phyloP scores from a whole-genome alignment of 306 rosid genomes.

The Lathyrus tuberosus region DNA sequence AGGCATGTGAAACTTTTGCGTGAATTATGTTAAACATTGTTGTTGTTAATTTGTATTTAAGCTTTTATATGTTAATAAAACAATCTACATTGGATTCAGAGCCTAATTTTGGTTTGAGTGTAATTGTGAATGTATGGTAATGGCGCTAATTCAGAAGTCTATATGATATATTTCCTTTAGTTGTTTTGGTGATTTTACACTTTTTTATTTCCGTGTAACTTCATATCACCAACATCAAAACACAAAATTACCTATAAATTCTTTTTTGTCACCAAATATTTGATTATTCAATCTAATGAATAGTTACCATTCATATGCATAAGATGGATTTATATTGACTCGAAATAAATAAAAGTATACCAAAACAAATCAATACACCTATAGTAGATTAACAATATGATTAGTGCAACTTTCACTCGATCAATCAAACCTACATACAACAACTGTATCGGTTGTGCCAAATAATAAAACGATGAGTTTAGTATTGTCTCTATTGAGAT shows the following conservation, averaged over 20 bases:
- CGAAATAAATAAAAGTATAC: background rate
- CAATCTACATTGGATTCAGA: background rate
- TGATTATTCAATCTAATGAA: background rate
- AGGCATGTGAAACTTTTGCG: background rate
- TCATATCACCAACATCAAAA: background rate
- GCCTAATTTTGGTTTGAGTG: background rate
- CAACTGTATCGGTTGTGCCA: background rate
- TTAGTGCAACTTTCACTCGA: background rate
- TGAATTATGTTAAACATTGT: slow-evolving; percentile 15
- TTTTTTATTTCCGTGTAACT: background rate
- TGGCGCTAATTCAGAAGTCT: background rate
- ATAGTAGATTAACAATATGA: background rate
- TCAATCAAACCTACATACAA: background rate
- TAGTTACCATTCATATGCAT: background rate
- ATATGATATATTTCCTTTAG: background rate
- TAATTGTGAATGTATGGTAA: background rate
- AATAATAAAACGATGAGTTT: background rate
- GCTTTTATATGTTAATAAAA: background rate
- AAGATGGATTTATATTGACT: background rate
- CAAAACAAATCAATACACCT: background rate
- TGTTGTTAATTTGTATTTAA: background rate
- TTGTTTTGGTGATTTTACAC: background rate
- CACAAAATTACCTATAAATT: background rate
- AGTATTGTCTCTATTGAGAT: background rate
- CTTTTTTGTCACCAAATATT: background rate